Conservation (phyloP, 2,329 filamentous ascomycete genomes). For the Fusarium sp. region DNA sequence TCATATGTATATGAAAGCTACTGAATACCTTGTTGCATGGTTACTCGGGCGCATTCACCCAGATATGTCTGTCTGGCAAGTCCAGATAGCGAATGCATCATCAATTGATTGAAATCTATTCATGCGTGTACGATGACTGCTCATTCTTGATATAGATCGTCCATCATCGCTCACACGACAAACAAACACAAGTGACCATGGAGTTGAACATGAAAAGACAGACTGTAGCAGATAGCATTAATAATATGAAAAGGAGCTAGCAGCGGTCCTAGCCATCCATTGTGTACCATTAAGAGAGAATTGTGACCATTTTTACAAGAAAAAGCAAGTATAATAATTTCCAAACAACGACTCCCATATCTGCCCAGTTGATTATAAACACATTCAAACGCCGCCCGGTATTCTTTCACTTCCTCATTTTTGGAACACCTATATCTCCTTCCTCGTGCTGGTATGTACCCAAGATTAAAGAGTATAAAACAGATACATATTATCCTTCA, state of each 20-base stretch:
- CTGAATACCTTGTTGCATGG: neutral
- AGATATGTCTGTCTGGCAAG: neutral
- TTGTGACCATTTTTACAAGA: conserved; percentile 34
- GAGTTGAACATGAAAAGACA: neutral
- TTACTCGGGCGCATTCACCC: neutral
- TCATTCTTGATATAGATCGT: neutral
- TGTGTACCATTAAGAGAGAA: conserved; percentile 38
- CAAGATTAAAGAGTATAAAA: conserved; percentile 31
- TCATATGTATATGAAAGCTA: neutral
- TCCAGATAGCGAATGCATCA: neutral
- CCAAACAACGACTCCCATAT: conserved; percentile 40
- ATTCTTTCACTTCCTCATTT: conserved; percentile 37
- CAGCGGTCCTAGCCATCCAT: conserved; percentile 26
- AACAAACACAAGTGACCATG: neutral
- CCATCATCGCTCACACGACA: neutral
- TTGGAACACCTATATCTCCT: conserved; percentile 25
- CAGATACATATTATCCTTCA: conserved; percentile 8
- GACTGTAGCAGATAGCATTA: conserved; percentile 17
- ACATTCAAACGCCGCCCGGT: conserved; percentile 35
- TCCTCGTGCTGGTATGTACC: conserved; percentile 35
- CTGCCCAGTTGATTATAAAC: conserved; percentile 29
- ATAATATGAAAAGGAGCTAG: conserved; percentile 23
- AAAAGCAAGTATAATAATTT: conserved; percentile 31
- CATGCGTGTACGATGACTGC: neutral
- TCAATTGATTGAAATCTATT: neutral